Evolutionary conservation across 805 yeast species (phyloP), one percentile per base, ranked within the genome.

Genomic region (Saccharomycopsis synnaedendra): DNA sequence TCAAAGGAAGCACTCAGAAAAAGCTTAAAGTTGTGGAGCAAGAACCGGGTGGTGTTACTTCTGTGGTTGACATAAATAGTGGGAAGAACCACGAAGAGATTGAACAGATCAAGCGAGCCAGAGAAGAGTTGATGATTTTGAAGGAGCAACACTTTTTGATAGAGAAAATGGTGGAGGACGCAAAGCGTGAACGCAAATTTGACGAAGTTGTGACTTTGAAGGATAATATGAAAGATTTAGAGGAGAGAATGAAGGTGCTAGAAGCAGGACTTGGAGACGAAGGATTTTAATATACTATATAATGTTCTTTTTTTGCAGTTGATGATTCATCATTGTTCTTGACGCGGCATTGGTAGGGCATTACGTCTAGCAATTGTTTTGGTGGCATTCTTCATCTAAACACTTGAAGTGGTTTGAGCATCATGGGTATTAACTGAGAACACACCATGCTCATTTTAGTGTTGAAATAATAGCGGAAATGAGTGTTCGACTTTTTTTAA

Each of bases 91-190:
- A 10, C 6, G 32, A 36, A 62, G 54, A 64, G 73, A 1, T 74
- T 74, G 55, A 62, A 44, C 74, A 80, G 53, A 73, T 83, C 6
- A 69, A 88, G 40, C 71, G 71, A 44, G 64, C 70, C 31, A 64
- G 93, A 42, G 90, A 87, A 55, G 81, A 82, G 54, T 64, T 89
- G 49, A 84, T 89, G 82, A 96, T 90, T 7, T 64, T 87, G 58
- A 82, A 82, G 51, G 97, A 89, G 59, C 97, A 89, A 57, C 70
- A 72, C 55, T 89, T 75, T 55, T 63, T 90, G 51, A 79, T 90
- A 3, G 75, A 77, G 49, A 71, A 76, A 10, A 75, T 82, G 74
- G 72, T 85, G 31, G 68, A 70, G 2, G 76, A 72, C 9, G 76
- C 81, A 36, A 84, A 80, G 51, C 72, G 70, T 54, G 78, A 74